A percentile compares a stretch with the other conserved stretches of the same genome.
Conservation (phyloP, 768 basidiomycete genomes). For the Macrolepiota fuliginosa region DNA sequence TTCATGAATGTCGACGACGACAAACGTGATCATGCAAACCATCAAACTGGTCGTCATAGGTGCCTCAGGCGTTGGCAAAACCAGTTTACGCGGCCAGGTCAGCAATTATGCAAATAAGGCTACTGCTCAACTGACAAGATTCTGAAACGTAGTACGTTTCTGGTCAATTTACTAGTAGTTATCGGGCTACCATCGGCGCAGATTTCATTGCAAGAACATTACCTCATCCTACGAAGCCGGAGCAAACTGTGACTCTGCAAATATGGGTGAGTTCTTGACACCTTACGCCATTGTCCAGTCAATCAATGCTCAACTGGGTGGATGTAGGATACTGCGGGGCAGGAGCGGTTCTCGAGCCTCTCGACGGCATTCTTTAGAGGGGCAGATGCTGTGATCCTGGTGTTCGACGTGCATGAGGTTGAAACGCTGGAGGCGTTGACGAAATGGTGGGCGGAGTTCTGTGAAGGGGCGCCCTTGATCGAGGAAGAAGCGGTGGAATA, state of each 20-base stretch:
- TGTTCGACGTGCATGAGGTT: constrained; percentile 76
- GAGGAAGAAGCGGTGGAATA: constrained; percentile 63
- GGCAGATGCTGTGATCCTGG: constrained; percentile 76
- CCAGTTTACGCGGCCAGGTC: constrained; percentile 73
- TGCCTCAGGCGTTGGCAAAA: constrained; percentile 83
- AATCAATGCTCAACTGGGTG: neutral
- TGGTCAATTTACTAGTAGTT: constrained; percentile 70
- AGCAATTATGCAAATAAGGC: constrained; percentile 19
- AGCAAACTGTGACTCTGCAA: constrained; percentile 63
- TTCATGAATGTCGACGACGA: constrained; percentile 15
- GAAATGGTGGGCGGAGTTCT: constrained; percentile 83
- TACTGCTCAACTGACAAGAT: neutral
- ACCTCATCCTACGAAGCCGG: constrained; percentile 53
- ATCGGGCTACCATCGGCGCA: constrained; percentile 86
- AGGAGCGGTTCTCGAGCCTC: constrained; percentile 83
- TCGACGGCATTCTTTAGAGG: constrained; percentile 84
- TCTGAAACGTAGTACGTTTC: constrained; percentile 61
- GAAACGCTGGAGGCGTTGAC: constrained; percentile 55
- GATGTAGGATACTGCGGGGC: constrained; percentile 77
- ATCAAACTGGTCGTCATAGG: constrained; percentile 84
- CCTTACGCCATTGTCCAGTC: neutral
- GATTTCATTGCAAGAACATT: constrained; percentile 82
- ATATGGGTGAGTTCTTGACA: constrained; percentile 41
- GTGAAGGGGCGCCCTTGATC: constrained; percentile 58
- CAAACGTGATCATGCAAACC: constrained; percentile 50